Base-by-base conservation (phyloP, 495 filamentous ascomycete genomes). In the Trichodelitschia bisporula region DNA sequence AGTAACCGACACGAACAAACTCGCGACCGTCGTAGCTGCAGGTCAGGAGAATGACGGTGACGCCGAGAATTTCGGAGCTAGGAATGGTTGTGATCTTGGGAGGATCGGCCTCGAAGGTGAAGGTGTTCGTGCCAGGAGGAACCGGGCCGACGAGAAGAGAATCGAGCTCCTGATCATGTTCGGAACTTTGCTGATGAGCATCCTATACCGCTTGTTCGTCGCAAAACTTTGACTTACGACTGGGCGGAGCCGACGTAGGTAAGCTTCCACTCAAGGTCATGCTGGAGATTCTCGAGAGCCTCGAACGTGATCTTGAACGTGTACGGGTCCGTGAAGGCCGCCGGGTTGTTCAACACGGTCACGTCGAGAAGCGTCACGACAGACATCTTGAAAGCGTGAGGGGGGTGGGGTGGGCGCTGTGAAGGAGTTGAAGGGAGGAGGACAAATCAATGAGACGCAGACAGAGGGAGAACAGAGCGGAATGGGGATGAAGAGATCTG, bases 291-390 rank as follows among this genome's bases (percentile, higher is more conserved):
- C 57, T 97, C 86, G 12, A 95, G 66, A 47, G 84, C 93, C 55
- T 95, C 89, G 36, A 97, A 97, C 15, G 86, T 97, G 49, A 97
- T 95, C 51, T 97, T 89, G 33, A 97, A 91, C 49, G 80, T 66
- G 49, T 95, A 97, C 18, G 77, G 64, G 39, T 75, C 73, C 30
- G 63, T 69, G 57, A 95, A 93, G 30, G 70, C 61, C 37, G 86
- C 83, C 36, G 86, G 86, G 55, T 97, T 97, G 64, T 95, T 95
- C 45, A 79, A 59, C 33, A 93, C 76, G 48, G 84, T 77, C 35
- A 95, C 86, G 49, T 80, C 80, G 23, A 97, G 67, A 18, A 97
- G 70, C 34, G 84, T 86, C 37, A 97, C 82, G 48, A 93, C 78
- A 43, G 86, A 91, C 86, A 97, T 97, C 35, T 51, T 75, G 53